Evolutionary conservation across 148 eudicot species (phyloP), one percentile per base, ranked within the genome.

Genomic region (Vaccinium macrocarpon): DNA sequence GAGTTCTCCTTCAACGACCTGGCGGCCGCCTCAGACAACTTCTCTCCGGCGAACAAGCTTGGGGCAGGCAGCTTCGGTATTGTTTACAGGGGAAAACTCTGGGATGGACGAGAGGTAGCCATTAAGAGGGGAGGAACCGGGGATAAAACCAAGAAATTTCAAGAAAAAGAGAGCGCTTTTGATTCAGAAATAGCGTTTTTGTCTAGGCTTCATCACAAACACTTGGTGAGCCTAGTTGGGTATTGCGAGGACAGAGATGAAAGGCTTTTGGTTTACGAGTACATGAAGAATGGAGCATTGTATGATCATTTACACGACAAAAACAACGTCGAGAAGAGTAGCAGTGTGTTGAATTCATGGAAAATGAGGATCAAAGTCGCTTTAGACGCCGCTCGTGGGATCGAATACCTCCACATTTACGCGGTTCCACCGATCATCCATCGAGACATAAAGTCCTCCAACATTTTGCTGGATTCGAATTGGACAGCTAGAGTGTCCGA

Each of bases 401-500:
- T 97, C 13, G 98, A 97, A 76, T 97, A 97, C 84, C 92, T 97
- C 13, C 99, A 97, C 74, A 95, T 89, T n/a, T 97, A 97, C 27
- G 99, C 99, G 25, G 99, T 95, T 49, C 99, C 99, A 0, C 95
- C 98, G 5, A 95, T 97, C 51, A 97, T 97, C 8, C 99, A 97
- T 66, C 82, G 99, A 0, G 99, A 97, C 80, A 97, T 97, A 23
- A 97, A 97, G 82, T 92, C 98, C 0, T 97, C 99, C 0, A 97
- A 97, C 90, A 97, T 97, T 35, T 78, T 97, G 64, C 88, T 97
- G 14, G 99, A 97, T 59, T 87, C 87, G 18, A 91, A 88, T 87
- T 97, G 99, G 99, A 93, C 88, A n/a, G 99, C 98, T 1, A 84
- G 98, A 74, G 99, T 97, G 3, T 97, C 99, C 13, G 99, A 97